Evolutionary conservation across 257 asterid species (phyloP).

Genomic region (Coffea eugenioides): DNA sequence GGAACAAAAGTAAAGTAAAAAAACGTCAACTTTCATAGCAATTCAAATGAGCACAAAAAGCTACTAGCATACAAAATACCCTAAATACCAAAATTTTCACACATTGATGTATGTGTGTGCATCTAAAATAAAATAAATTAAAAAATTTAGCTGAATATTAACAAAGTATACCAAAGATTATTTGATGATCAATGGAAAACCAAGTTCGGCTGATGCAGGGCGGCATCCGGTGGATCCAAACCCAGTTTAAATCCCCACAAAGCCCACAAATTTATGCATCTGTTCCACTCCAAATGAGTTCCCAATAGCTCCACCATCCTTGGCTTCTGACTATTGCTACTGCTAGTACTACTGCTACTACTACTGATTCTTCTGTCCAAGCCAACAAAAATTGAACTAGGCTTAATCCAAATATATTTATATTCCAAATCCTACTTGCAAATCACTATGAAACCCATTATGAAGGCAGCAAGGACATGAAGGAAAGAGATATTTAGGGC

Average conservation of each 20-base stretch:
- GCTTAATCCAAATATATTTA: slow-evolving; percentile 30
- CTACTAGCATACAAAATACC: neutral
- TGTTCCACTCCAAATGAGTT: slow-evolving; percentile 32
- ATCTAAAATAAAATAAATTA: neutral
- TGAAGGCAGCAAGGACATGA: too few relatives aligned
- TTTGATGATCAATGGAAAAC: slow-evolving; percentile 68
- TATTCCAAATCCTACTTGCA: slow-evolving; percentile 33
- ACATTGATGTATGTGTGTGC: neutral
- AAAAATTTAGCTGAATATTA: too few relatives aligned
- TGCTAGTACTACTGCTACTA: neutral
- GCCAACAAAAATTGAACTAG: slow-evolving; percentile 56
- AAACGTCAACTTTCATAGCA: too few relatives aligned
- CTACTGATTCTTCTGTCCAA: slow-evolving; percentile 52
- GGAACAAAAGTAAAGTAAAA: too few relatives aligned
- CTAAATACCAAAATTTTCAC: neutral
- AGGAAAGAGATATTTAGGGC: slow-evolving; percentile 34
- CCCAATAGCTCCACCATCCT: slow-evolving; percentile 18
- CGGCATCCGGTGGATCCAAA: slow-evolving; percentile 55
- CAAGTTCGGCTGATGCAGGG: slow-evolving; percentile 42
- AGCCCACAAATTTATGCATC: slow-evolving; percentile 72
- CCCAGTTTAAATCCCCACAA: slow-evolving; percentile 80
- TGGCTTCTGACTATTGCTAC: neutral
- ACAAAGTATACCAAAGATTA: slow-evolving; percentile 41
- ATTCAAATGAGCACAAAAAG: too few relatives aligned
- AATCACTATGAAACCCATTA: slow-evolving; percentile 44